A percentile compares a stretch with the other conserved stretches of the same genome.
phyloP scores from a whole-genome alignment of 1,284 basidiomycete species.

The Hymenochaete sp. region DNA sequence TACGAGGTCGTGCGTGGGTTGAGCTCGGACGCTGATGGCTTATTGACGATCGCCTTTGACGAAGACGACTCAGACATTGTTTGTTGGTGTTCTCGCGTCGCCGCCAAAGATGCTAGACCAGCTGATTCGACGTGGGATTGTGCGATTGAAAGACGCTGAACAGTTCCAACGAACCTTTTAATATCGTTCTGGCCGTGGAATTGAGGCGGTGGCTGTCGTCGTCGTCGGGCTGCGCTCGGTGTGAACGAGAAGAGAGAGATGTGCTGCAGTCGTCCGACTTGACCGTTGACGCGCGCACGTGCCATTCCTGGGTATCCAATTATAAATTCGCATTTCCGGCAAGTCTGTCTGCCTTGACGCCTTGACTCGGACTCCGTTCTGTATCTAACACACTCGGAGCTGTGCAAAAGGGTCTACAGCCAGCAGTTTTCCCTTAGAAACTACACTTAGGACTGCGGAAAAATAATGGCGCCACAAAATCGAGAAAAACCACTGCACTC shows the following conservation, averaged over 20 bases:
- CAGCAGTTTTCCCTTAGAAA: too few species aligned
- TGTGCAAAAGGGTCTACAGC: too few species aligned
- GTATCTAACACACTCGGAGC: too few species aligned
- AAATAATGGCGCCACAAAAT: slow-evolving; percentile 29
- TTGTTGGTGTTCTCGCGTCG: too few species aligned
- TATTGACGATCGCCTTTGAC: slow-evolving; percentile 11
- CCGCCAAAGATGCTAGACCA: too few species aligned
- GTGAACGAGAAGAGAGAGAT: neutral
- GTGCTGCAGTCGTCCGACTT: neutral
- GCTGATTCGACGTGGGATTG: too few species aligned
- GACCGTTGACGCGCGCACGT: too few species aligned
- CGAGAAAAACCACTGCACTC: slow-evolving; percentile 71
- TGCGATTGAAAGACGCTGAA: neutral
- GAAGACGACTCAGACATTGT: slow-evolving; percentile 2
- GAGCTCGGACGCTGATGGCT: slow-evolving; percentile 30
- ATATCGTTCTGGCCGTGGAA: neutral
- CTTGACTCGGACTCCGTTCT: too few species aligned
- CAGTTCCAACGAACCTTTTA: neutral
- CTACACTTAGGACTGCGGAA: too few species aligned
- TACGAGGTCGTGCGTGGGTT: slow-evolving; percentile 64
- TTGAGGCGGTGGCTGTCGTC: neutral
- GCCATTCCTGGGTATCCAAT: too few species aligned
- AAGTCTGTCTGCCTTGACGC: too few species aligned
- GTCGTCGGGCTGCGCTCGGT: neutral
- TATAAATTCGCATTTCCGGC: too few species aligned